These are phyloP conservation scores for Tylopilus sp. DNA, from an alignment of 768 basidiomycete species.

Conservation along the genomic window DNA sequence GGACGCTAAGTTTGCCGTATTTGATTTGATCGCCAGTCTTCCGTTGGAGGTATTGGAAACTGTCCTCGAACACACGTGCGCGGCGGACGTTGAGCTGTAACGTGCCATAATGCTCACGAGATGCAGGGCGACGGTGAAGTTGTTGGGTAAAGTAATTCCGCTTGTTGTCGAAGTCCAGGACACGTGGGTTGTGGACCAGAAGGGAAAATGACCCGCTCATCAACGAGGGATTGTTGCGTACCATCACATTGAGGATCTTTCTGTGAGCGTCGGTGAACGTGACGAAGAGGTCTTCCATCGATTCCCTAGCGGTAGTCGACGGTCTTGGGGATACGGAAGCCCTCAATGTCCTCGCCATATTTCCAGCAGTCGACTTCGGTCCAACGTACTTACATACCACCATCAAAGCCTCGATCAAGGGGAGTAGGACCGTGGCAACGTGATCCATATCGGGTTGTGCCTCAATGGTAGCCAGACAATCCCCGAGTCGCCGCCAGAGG, in stretches of 20 bases:
- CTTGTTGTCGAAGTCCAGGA: slow-evolving; percentile 99
- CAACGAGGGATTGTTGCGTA: slow-evolving; percentile 94
- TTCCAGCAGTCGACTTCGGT: slow-evolving; percentile 48
- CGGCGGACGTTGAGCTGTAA: slow-evolving; percentile 88
- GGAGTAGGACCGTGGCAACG: slow-evolving; percentile 87
- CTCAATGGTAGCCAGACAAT: slow-evolving; percentile 82
- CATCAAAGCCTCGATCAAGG: slow-evolving; percentile 95
- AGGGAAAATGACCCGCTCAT: slow-evolving; percentile 99
- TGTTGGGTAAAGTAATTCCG: slow-evolving; percentile 94
- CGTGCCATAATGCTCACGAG: slow-evolving; percentile 77
- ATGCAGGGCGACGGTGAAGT: slow-evolving; percentile 76
- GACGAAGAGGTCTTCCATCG: slow-evolving; percentile 89
- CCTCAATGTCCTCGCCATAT: slow-evolving; percentile 49
- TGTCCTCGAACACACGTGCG: slow-evolving; percentile 94
- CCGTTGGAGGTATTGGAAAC: slow-evolving; percentile 87
- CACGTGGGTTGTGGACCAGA: slow-evolving; percentile 91
- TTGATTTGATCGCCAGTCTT: slow-evolving; percentile 96
- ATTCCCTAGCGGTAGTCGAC: slow-evolving; percentile 64
- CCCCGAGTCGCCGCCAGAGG: slow-evolving; percentile 87
- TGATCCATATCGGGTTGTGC: slow-evolving; percentile 78
- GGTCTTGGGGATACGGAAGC: slow-evolving; percentile 69
- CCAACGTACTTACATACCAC: slow-evolving; percentile 96
- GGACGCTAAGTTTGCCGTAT: slow-evolving; percentile 92
- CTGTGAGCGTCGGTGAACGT: slow-evolving; percentile 91
- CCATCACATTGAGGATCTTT: slow-evolving; percentile 94